These are phyloP conservation scores for Jacaranda mimosifolia DNA, from an alignment of 257 asterid genomes.

Conservation along the genomic window DNA sequence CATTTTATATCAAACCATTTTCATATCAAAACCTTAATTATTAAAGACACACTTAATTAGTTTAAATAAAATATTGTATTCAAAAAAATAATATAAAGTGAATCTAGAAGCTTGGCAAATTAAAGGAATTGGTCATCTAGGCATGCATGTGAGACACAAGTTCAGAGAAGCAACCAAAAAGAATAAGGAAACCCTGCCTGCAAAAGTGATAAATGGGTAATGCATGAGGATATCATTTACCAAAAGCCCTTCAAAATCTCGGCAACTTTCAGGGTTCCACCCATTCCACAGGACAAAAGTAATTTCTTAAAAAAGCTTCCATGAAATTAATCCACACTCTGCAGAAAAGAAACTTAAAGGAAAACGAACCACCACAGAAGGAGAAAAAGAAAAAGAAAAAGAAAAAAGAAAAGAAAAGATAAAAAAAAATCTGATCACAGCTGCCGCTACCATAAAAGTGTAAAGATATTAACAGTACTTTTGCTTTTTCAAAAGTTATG, in stretches of 20 bases:
- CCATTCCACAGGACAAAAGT: conserved; percentile 22
- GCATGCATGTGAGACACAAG: no score
- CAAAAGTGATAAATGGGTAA: not conserved
- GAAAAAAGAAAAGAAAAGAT: not conserved
- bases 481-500: conserved; percentile 48
- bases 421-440: conserved; percentile 17
- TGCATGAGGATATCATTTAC: not conserved
- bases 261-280: conserved; percentile 13
- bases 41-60: no score
- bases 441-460: conserved; percentile 47
- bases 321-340: conserved; percentile 12
- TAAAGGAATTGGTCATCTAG: no score
- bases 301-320: conserved; percentile 28
- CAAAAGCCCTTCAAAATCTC: not conserved
- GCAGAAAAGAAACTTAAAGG: conserved; percentile 18
- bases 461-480: conserved; percentile 46
- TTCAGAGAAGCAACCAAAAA: not conserved
- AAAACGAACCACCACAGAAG: not conserved
- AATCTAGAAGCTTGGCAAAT: no score
- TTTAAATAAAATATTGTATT: no score
- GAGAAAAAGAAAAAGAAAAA: not conserved
- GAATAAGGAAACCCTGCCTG: not conserved
- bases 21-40: no score
- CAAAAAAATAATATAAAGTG: no score
- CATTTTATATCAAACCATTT: no score